Evolutionary conservation across 2,329 filamentous ascomycete species (phyloP).

Genomic region (Fusarium incarnatum): DNA sequence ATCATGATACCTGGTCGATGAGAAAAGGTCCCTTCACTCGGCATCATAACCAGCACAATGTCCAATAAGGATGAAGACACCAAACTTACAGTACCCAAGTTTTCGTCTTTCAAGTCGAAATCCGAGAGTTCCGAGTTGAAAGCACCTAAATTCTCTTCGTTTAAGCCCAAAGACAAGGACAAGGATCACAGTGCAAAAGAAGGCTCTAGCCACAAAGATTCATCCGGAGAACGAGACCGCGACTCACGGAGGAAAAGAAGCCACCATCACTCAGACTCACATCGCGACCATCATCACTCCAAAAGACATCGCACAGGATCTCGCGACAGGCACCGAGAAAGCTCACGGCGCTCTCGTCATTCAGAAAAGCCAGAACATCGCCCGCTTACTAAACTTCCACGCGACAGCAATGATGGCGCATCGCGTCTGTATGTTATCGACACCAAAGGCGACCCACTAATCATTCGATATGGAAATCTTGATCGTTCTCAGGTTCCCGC

Average conservation of each 20-base stretch:
- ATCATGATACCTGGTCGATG: conserved; percentile 15
- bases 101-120: conserved; percentile 73
- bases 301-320: conserved; percentile 35
- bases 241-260: conserved; percentile 40
- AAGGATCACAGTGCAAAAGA: conserved; percentile 38
- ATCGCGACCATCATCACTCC: conserved; percentile 31
- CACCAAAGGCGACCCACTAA: conserved; percentile 79
- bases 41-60: conserved; percentile 41
- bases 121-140: conserved; percentile 33
- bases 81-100: conserved; percentile 69
- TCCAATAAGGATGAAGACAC: conserved; percentile 42
- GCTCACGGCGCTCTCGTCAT: conserved; percentile 2
- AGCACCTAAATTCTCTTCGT: conserved; percentile 78
- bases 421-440: conserved; percentile 70
- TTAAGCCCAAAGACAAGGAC: conserved; percentile 63
- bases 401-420: conserved; percentile 21
- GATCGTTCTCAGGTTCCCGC: conserved; percentile 77
- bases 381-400: conserved; percentile 4
- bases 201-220: conserved; percentile 28
- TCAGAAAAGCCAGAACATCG: conserved; percentile 20
- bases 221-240: conserved; percentile 37
- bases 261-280: conserved; percentile 31
- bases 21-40: conserved; percentile 5
- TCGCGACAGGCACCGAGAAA: conserved; percentile 26
- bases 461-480: conserved; percentile 78